Evolutionary conservation across 306 rosid genomes (phyloP), one percentile per base, ranked within the genome.

Genomic region (Lathyrus aphaca): DNA sequence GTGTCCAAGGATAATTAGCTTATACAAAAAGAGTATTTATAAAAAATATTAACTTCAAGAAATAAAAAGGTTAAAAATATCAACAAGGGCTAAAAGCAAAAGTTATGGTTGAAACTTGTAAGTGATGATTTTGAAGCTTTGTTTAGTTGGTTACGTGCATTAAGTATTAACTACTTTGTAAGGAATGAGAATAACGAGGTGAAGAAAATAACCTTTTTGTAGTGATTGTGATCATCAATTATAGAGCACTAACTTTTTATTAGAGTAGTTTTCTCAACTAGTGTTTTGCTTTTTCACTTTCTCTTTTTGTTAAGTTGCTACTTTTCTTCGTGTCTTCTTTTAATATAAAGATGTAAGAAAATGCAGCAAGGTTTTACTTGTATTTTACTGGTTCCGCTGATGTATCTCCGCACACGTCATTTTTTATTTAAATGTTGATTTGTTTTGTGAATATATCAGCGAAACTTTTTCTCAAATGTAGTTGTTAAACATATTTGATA

Each of bases 171-270:
- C 50, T 37, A 15, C 4, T 8, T 59, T n/a, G 38, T 61, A 38
- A 35, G 18, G 30, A 56, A 53, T 21, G 32, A 21, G 15, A 38
- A 42, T 37, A 11, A 51, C 27, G 80, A 25, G 65, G 12, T 10
- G 43, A 64, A 54, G 40, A 51, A 54, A 40, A 55, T 42, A 21
- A 5, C 38, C 38, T 2, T 18, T 27, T 9, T 16, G 42, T 19
- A 35, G 44, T 49, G 12, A 62, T 19, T 18, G 30, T 18, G 9
- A 5, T 23, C 66, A 45, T 73, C 64, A 72, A 59, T 78, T 66
- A 72, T 78, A 40, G 60, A 67, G 71, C 78, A 78, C 70, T 53
- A 15, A 59, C 74, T 67, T 23, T 51, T 69, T 42, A n/a, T 64
- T 53, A 54, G n/a, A 56, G 53, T 68, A 21, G 49, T 75, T 75